Evolutionary conservation across 2,329 filamentous ascomycete species (phyloP).

Genomic region (Trichoderma polysporum): DNA sequence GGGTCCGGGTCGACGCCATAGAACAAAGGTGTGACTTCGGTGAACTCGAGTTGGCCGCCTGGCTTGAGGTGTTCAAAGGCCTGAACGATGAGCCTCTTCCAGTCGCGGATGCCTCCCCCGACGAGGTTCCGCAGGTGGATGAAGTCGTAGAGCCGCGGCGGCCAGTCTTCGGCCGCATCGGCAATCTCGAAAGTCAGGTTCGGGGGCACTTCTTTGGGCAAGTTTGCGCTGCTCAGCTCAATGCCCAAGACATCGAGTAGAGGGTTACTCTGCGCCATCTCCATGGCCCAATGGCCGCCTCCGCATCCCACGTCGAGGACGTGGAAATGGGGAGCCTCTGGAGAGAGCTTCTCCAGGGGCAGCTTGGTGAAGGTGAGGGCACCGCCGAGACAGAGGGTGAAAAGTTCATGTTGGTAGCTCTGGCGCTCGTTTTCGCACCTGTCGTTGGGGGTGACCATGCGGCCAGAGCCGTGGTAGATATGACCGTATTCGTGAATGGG

Average conservation of each 20-base stretch:
- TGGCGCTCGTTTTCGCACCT: slow-evolving; percentile 34
- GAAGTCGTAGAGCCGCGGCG: slow-evolving; percentile 39
- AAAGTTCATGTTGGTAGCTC: slow-evolving; percentile 36
- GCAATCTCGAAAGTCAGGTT: slow-evolving; percentile 61
- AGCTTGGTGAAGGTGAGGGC: slow-evolving; percentile 34
- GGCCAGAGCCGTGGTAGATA: slow-evolving; percentile 39
- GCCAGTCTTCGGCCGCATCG: slow-evolving; percentile 53
- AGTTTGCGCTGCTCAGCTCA: slow-evolving; percentile 43
- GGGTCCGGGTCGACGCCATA: slow-evolving; percentile 38
- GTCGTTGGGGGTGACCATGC: slow-evolving; percentile 37
- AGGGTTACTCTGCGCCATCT: slow-evolving; percentile 43
- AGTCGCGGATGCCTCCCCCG: slow-evolving; percentile 46
- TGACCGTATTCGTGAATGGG: slow-evolving; percentile 37
- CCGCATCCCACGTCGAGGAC: slow-evolving; percentile 46
- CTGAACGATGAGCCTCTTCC: slow-evolving; percentile 37
- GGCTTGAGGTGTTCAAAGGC: slow-evolving; percentile 43
- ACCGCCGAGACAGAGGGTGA: slow-evolving; percentile 37
- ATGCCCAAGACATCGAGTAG: slow-evolving; percentile 41
- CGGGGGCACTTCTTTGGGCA: slow-evolving; percentile 49
- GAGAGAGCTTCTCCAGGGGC: slow-evolving; percentile 29
- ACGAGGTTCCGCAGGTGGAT: slow-evolving; percentile 45
- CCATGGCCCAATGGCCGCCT: slow-evolving; percentile 44
- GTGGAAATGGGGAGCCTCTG: slow-evolving; percentile 25
- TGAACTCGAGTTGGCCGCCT: slow-evolving; percentile 46
- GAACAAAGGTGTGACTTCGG: slow-evolving; percentile 42